These are phyloP conservation scores for Suillus ampliporus DNA, from an alignment of 768 basidiomycete species.

Conservation along the genomic window DNA sequence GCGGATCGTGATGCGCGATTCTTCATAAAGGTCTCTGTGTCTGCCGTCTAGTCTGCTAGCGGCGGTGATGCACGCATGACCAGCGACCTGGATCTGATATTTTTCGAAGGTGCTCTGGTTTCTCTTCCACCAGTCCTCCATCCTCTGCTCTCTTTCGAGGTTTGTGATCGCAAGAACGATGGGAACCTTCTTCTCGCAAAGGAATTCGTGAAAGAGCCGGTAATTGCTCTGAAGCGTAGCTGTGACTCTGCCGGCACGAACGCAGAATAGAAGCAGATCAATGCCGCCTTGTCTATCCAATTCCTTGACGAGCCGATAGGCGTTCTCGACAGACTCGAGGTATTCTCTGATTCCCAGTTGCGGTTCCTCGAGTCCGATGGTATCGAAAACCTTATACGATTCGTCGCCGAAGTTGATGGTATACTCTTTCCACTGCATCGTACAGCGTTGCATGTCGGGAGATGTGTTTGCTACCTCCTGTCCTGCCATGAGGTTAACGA, in stretches of 20 bases:
- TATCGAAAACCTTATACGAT: conserved; percentile 38
- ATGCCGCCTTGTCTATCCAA: conserved; percentile 41
- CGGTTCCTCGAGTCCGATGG: conserved; percentile 41
- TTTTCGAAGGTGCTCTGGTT: conserved; percentile 23
- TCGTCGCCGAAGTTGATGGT: conserved; percentile 20
- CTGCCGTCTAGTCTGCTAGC: conserved; percentile 27
- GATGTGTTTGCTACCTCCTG: conserved; percentile 36
- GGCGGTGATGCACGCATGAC: conserved; percentile 44
- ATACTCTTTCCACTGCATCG: conserved; percentile 36
- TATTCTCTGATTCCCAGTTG: conserved; percentile 35
- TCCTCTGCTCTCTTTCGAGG: conserved; percentile 29
- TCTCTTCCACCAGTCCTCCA: conserved; percentile 25
- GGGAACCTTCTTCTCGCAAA: conserved; percentile 38
- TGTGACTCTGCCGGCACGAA: conserved; percentile 46
- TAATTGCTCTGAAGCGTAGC: conserved; percentile 45
- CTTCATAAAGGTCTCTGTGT: conserved; percentile 24
- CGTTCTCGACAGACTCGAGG: conserved; percentile 32
- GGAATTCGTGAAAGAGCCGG: conserved; percentile 43
- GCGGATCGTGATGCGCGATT: conserved; percentile 25
- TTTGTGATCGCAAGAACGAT: conserved; percentile 37
- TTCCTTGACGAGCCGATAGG: conserved; percentile 37
- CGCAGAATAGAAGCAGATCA: conserved; percentile 48
- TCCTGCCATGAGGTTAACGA: conserved; percentile 48
- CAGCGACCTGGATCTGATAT: conserved; percentile 32
- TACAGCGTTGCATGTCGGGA: conserved; percentile 41